Base-by-base conservation (phyloP, 2,329 filamentous ascomycete genomes). In the Ascomycota sp. region DNA sequence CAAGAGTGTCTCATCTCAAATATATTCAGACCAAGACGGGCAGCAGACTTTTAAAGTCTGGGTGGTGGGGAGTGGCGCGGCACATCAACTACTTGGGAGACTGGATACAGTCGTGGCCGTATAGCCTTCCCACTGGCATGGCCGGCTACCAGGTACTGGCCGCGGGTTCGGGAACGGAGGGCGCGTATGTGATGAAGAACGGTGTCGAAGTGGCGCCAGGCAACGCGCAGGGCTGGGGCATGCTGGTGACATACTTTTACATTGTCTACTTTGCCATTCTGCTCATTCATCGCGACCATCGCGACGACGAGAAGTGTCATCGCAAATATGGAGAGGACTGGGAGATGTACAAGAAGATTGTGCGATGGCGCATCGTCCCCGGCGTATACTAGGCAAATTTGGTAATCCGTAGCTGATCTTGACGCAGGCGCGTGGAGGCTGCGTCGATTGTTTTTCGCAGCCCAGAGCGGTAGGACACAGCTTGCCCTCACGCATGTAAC, bases 41-140 rank as follows among this genome's bases (percentile, higher is more conserved):
- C 30, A 83, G 78, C 33, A 78, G 75, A 41, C 68, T 94, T 20
- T 64, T 94, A 38, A 72, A 73, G 4, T 76, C 78, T 1, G 86
- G 86, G 32, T 95, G 86, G 86, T 94, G 86, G 86, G 86, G 86
- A 26, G 61, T 70, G 15, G 78, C 85, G 1, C 71, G 86, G 25
- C 86, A 95, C 54, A 86, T 94, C 63, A 95, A 94, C 59, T 94
- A 95, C 54, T 56, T 92, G 1, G 86, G 85, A 30, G 86, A 95
- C 56, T 94, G 85, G 85, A 63, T 89, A 39, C 85, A 92, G 69
- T 70, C 76, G 7, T 94, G 82, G 81, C 72, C 82, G 0, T 94
- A 89, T 54, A 81, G 73, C 39, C 61, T 94, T 26, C 85, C 86
- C 1, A 93, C 85, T 1, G 79, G 80, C 1, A 50, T 91, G 35